Conservation (phyloP, 345 rosid species). For the Pelargonium nanum region DNA sequence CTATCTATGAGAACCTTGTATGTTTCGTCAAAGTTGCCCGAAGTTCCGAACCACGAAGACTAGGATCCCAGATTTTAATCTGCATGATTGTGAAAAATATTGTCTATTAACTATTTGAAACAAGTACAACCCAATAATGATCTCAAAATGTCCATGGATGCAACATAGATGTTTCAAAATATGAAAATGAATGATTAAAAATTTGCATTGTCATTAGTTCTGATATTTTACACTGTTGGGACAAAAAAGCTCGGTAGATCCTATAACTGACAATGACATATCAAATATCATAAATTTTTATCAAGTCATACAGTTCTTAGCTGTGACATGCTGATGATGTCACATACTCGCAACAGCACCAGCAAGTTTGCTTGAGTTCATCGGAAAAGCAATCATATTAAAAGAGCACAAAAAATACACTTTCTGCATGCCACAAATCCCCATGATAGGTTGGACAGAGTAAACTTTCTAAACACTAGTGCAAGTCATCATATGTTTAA, state of each 20-base stretch:
- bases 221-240: too few species aligned
- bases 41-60: slow-evolving; percentile 94
- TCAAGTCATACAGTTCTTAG: background rate
- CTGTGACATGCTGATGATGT: background rate
- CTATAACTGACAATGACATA: background rate
- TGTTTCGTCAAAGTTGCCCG: slow-evolving; percentile 91
- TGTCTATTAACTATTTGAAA: background rate
- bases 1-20: slow-evolving; percentile 38
- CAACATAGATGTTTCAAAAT: too few species aligned
- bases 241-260: background rate
- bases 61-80: slow-evolving; percentile 99
- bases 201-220: background rate
- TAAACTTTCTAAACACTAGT: background rate
- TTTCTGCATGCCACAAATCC: background rate
- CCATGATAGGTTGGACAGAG: background rate
- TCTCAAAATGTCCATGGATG: too few species aligned
- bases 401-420: background rate
- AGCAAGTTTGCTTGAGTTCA: too few species aligned
- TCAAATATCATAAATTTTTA: background rate
- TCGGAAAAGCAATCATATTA: background rate
- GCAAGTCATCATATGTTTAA: background rate
- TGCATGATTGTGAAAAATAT: slow-evolving; percentile 22
- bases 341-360: background rate
- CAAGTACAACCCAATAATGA: too few species aligned
- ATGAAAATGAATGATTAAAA: background rate